Evolutionary conservation across 2,329 filamentous ascomycete genomes (phyloP), one percentile per base, ranked within the genome.

Genomic region (Lachnellula arida): DNA sequence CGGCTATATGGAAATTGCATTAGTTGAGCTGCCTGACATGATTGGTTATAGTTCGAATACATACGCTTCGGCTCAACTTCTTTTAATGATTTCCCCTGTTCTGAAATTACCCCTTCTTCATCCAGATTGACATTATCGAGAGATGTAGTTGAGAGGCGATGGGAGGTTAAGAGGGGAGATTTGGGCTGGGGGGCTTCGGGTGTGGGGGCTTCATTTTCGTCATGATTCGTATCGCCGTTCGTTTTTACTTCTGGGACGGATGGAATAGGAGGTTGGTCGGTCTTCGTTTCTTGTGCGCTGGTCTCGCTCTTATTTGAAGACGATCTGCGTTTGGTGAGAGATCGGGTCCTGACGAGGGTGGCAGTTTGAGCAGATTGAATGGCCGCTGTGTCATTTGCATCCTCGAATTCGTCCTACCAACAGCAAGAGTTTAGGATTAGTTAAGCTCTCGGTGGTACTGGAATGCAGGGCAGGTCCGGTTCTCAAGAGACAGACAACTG

Each of bases 381-480:
- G 11, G 53, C 54, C 52, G 65, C 55, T 8, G 64, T 81, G 71
- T 89, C 87, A 64, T 83, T 76, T 54, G 89, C 91, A 77, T 96
- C 91, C 74, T 96, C 90, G 68, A 95, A 96, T 15, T 81, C 82
- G 66, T 92, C 87, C 86, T 90, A 69, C 42, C 2, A 32, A 12
- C 25, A 8, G 28, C 42, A 28, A 32, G 46, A 35, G 39, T 9
- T 46, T 14, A 4, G 50, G 35, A 55, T 60, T 32, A 66, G 54
- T 44, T 46, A 48, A 46, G 39, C 47, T 42, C 49, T 53, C 51
- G 23, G 49, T 40, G 32, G 39, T 35, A 53, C 51, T 28, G 46
- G 25, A 48, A 40, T 51, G 57, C 52, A 53, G 51, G 49, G 5
- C 14, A 23, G 22, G 44, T 15, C 4, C 23, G 9, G 12, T 15